Conservation (phyloP, 2,329 filamentous ascomycete genomes). For the Fusarium sp. region DNA sequence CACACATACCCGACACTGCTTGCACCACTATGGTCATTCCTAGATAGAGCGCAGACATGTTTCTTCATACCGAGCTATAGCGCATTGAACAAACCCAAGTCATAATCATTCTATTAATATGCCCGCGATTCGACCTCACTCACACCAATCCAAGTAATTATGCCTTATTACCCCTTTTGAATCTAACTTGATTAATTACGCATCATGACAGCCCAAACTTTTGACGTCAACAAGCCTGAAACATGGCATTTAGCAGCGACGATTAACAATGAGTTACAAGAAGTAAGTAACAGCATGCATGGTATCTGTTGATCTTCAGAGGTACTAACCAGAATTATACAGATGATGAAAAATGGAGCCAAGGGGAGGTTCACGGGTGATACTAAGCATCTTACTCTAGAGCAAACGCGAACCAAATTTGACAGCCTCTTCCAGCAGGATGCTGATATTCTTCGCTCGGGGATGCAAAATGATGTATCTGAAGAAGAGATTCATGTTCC, state of each 20-base stretch:
- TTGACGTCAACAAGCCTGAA: background rate
- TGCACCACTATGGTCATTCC: fast-evolving
- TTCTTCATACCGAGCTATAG: fast-evolving
- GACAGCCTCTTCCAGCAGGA: background rate
- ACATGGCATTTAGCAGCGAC: background rate
- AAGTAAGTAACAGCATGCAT: fast-evolving
- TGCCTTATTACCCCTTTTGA: too few relatives aligned
- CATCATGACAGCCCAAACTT: fast-evolving
- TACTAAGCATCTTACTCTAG: fast-evolving
- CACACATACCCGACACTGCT: background rate
- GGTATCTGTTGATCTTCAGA: fast-evolving
- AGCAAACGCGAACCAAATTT: background rate
- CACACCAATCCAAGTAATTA: fast-evolving
- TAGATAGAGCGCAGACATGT: background rate
- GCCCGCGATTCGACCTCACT: fast-evolving
- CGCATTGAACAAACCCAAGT: fast-evolving
- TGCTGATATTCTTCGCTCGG: background rate
- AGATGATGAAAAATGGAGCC: background rate
- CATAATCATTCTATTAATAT: background rate
- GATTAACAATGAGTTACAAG: background rate
- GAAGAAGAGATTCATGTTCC: background rate
- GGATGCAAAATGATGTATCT: background rate
- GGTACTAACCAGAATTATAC: fast-evolving
- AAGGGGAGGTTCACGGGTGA: background rate
- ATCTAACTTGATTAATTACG: too few relatives aligned